Base-by-base conservation (phyloP, 2,329 filamentous ascomycete species). In the Nemania abortiva region DNA sequence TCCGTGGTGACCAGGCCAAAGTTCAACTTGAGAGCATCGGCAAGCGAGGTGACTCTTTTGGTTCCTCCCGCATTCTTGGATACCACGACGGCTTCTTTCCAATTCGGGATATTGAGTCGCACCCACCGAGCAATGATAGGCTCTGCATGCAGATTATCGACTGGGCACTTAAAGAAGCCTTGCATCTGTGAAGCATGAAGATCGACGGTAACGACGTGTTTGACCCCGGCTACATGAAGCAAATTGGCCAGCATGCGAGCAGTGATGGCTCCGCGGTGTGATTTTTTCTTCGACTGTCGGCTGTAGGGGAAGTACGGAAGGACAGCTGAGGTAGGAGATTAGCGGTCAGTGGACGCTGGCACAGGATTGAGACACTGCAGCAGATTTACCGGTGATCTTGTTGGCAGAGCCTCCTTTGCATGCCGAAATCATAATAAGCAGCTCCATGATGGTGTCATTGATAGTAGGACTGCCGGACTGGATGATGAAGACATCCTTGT, bases 391-490 rank as follows among this genome's bases (percentile, higher is more conserved):
- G 76, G 95, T 98, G 79, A 98, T 92, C 77, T 96, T 97, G 85
- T 95, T 97, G 71, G 96, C 93, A 63, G 96, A 98, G 74, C 95
- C 96, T 78, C 96, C 95, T 83, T 98, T 98, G 88, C 96, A 99
- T 75, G 96, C 96, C 73, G 93, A 96, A 77, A 98, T 98, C 93
- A 99, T 97, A 82, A 99, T 98, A 79, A 99, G 88, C 79, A 99
- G 88, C 86, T 99, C 96, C 94, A 99, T 98, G 79, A 99, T 94
- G 78, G 94, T 97, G 84, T 99, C 96, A 81, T 99, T 99, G 87
- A 98, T 97, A 83, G 92, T 94, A 79, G 90, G 88, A 83, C 96
- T 98, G 73, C 96, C 96, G 71, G 95, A 98, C 85, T 99, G 96
- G 70, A 99, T 92, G 79, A 99, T 95, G 82, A 98, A 99, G 77